phyloP scores from a whole-genome alignment of 2,329 filamentous ascomycete genomes.

The Ceratocystiopsis sp. region DNA sequence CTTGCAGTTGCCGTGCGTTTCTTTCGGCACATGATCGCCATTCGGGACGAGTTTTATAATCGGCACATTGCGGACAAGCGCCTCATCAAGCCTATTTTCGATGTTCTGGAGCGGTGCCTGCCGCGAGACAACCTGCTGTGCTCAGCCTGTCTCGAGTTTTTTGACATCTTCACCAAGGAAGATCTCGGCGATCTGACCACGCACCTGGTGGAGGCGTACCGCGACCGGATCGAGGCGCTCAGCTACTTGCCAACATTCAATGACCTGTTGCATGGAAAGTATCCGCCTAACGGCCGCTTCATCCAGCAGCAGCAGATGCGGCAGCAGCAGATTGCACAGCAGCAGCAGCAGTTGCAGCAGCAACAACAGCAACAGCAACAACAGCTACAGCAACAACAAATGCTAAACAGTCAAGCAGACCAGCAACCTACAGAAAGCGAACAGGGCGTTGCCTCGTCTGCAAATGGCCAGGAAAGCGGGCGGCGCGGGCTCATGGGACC shows the following conservation, averaged over 20 bases:
- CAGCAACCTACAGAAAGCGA: not conserved
- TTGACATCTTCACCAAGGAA: conserved; percentile 76
- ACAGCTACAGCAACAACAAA: not conserved
- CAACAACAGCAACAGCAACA: conserved; percentile 1
- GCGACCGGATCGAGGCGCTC: conserved; percentile 57
- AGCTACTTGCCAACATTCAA: conserved; percentile 77
- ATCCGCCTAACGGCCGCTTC: not conserved
- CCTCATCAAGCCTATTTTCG: conserved; percentile 68
- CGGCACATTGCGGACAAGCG: conserved; percentile 67
- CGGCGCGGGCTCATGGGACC: conserved; percentile 1
- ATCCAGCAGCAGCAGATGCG: conserved; percentile 45
- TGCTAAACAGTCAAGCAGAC: not conserved
- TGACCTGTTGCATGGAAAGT: conserved; percentile 35
- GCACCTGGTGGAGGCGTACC: conserved; percentile 70
- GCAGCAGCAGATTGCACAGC: conserved; percentile 17
- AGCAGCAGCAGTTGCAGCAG: conserved; percentile 39
- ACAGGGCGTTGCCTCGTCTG: not conserved
- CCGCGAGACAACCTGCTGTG: conserved; percentile 85
- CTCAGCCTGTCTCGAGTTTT: conserved; percentile 85
- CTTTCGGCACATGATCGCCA: conserved; percentile 68
- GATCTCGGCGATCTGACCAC: conserved; percentile 65
- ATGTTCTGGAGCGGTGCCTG: conserved; percentile 71
- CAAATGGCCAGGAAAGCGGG: conserved; percentile 1
- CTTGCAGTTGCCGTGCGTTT: conserved; percentile 69
- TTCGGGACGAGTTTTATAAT: conserved; percentile 85